Conservation (phyloP, 495 filamentous ascomycete species). For the Bryoglossum gracile region DNA sequence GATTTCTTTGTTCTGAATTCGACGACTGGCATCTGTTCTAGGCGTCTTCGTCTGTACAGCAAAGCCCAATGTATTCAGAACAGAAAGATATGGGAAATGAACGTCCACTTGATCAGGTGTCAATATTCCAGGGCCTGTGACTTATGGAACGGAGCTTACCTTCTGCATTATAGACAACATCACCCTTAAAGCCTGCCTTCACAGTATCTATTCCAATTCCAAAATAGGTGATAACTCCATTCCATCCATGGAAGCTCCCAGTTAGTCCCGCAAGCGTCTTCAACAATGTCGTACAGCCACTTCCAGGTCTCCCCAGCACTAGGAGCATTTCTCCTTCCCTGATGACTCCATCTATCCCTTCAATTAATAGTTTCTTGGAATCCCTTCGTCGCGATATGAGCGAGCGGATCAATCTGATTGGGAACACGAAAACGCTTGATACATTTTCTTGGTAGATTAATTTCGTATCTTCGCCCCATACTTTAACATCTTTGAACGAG, state of each 20-base stretch:
- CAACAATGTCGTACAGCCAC: conserved; percentile 59
- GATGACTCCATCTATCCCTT: not conserved
- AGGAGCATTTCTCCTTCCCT: not conserved
- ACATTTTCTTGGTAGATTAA: not conserved
- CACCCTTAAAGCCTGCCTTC: conserved; percentile 49
- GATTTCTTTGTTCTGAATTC: not conserved
- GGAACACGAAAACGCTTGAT: not conserved
- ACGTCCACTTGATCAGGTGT: conserved; percentile 66
- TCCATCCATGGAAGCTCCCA: conserved; percentile 58
- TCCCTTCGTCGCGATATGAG: not conserved
- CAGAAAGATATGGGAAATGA: conserved; percentile 72
- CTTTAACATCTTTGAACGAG: not conserved
- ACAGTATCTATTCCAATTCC: not conserved
- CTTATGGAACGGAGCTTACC: not conserved
- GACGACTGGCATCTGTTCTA: not conserved
- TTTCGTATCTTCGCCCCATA: not conserved
- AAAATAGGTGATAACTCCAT: conserved; percentile 64
- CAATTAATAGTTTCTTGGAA: not conserved
- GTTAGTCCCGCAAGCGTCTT: conserved; percentile 73
- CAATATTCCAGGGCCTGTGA: conserved; percentile 41
- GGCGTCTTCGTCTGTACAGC: conserved; percentile 44
- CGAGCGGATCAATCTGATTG: not conserved
- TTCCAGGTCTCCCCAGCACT: not conserved
- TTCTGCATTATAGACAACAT: conserved; percentile 42
- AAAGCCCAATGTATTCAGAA: conserved; percentile 67